Percentiles rank a stretch among this genome's conserved stretches.
Conservation (phyloP, 345 rosid genomes). For the Arabis alpina region DNA sequence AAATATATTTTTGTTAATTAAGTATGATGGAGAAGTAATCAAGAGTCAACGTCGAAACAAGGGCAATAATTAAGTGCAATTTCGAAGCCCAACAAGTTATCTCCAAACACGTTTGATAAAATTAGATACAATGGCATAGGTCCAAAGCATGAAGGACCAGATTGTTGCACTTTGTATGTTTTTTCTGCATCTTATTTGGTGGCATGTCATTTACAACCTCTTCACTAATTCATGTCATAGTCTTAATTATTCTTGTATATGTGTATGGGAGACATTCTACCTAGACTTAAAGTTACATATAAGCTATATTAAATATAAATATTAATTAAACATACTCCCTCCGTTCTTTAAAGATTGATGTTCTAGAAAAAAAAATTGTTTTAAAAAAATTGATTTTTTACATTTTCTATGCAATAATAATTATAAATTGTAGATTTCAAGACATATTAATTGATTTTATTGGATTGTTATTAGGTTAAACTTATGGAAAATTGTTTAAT, state of each 20-base stretch:
- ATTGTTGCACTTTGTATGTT: conserved; percentile 24
- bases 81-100: conserved; percentile 34
- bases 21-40: conserved; percentile 16
- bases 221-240: conserved; percentile 8
- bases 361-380: too few species aligned
- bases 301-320: too few species aligned
- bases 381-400: too few species aligned
- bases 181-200: conserved; percentile 24
- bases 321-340: too few species aligned
- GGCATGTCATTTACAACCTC: conserved; percentile 29
- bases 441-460: too few species aligned
- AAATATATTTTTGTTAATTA: neutral
- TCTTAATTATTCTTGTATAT: conserved; percentile 4
- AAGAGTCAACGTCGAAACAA: conserved; percentile 34
- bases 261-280: conserved; percentile 13
- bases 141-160: conserved; percentile 42
- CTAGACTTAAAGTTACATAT: conserved; percentile 16
- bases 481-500: too few species aligned
- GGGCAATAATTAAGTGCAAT: conserved; percentile 23
- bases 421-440: too few species aligned
- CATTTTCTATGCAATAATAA: too few species aligned
- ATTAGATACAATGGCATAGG: conserved; percentile 26
- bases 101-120: conserved; percentile 37
- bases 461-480: too few species aligned
- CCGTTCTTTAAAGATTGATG: too few species aligned